phyloP scores from a whole-genome alignment of 306 rosid genomes.

The Betula pendula region DNA sequence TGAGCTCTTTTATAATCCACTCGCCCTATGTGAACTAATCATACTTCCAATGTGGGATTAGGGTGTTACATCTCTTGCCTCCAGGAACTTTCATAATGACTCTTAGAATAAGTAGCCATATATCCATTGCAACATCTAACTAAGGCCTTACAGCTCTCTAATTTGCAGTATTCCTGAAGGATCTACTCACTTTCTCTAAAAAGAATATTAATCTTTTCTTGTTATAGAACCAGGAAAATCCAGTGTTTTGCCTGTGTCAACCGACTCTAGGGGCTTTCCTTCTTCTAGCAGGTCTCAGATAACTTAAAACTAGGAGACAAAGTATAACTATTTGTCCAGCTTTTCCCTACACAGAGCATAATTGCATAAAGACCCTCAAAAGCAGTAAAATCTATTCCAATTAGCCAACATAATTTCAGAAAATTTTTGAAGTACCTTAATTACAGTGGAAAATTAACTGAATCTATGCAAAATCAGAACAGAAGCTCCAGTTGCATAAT shows the following conservation, averaged over 20 bases:
- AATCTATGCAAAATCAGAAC: neutral
- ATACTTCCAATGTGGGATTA: no score
- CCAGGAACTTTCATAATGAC: neutral
- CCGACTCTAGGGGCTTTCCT: neutral
- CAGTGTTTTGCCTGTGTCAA: neutral
- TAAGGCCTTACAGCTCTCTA: neutral
- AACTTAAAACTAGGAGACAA: neutral
- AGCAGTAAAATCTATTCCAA: neutral
- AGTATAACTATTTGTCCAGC: neutral
- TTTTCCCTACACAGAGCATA: neutral
- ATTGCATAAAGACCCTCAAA: constrained; percentile 1
- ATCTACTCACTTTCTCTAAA: neutral
- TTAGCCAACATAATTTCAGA: neutral
- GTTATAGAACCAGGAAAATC: neutral
- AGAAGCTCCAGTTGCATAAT: neutral
- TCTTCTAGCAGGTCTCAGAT: neutral
- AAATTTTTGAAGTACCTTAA: neutral
- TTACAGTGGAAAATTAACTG: neutral
- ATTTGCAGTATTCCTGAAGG: neutral
- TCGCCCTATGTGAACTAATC: no score
- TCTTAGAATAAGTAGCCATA: neutral
- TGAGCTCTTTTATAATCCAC: no score
- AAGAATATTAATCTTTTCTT: neutral
- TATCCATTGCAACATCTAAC: neutral
- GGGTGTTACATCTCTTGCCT: neutral